phyloP scores from a whole-genome alignment of 2,329 filamentous ascomycete genomes.

The Verticillium dahliae region DNA sequence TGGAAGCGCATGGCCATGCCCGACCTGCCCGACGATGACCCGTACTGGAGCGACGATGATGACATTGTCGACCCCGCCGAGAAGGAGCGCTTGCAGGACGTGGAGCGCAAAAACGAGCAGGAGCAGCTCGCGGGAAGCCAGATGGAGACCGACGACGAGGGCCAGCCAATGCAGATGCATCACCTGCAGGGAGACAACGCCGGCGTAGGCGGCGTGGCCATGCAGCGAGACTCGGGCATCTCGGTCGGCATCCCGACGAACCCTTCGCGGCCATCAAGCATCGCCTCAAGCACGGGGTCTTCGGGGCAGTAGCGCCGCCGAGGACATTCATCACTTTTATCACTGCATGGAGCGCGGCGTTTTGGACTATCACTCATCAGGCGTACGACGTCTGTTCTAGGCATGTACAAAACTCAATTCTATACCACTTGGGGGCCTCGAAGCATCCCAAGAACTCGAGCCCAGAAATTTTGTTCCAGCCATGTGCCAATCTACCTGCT shows the following conservation, averaged over 20 bases:
- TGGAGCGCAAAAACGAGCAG: conserved; percentile 38
- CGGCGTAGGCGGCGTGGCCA: conserved; percentile 33
- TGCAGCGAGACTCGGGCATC: conserved; percentile 28
- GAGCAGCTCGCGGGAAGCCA: conserved; percentile 27
- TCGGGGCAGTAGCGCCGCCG: conserved; percentile 25
- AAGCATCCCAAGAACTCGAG: neutral
- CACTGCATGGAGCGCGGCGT: neutral
- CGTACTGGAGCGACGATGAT: conserved; percentile 55
- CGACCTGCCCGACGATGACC: conserved; percentile 50
- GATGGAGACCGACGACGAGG: conserved; percentile 25
- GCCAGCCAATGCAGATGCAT: conserved; percentile 17
- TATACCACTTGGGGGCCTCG: neutral
- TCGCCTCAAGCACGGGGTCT: conserved; percentile 35
- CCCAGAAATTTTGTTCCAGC: neutral
- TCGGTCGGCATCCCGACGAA: conserved; percentile 22
- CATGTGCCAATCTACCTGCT: neutral
- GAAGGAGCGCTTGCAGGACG: conserved; percentile 47
- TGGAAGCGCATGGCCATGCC: conserved; percentile 64
- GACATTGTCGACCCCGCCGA: conserved; percentile 56
- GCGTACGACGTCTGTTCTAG: neutral
- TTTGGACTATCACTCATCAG: neutral
- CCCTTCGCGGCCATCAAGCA: conserved; percentile 32
- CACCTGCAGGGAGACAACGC: conserved; percentile 7
- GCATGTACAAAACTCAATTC: neutral
- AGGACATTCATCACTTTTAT: neutral